A percentile compares a stretch with the other conserved stretches of the same genome.
Evolutionary conservation across 331 rosid species (phyloP).

Genomic region (Spiraea crenata): DNA sequence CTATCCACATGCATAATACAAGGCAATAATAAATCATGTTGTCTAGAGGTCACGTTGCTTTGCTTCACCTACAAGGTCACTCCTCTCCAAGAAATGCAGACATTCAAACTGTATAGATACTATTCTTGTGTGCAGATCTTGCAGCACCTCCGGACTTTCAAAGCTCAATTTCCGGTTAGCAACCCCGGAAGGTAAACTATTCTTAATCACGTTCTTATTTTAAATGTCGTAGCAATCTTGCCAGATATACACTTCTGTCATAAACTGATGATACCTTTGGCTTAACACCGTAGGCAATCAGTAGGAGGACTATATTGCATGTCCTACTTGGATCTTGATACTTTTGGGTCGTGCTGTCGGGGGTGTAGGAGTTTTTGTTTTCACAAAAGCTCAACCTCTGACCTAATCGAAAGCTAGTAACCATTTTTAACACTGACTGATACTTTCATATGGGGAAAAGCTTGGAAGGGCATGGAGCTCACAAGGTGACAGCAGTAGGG

Average conservation of each 20-base stretch:
- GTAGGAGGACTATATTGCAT: constrained; percentile 88
- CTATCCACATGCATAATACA: too few species aligned
- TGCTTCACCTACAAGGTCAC: constrained; percentile 5
- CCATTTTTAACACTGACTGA: not conserved
- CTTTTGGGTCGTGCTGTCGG: constrained; percentile 96
- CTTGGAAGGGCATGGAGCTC: constrained; percentile 9
- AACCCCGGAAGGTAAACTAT: constrained; percentile 66
- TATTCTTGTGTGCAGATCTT: constrained; percentile 52
- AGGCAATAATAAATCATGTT: too few species aligned
- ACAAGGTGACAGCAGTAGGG: not conserved
- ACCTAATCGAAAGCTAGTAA: constrained; percentile 18
- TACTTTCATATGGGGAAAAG: constrained; percentile 7
- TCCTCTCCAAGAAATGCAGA: constrained; percentile 11
- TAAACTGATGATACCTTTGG: not conserved
- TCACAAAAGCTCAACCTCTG: constrained; percentile 76
- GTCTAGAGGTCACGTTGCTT: constrained; percentile 64
- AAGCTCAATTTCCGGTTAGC: constrained; percentile 73
- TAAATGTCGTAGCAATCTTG: not conserved
- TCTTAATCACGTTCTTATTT: too few species aligned
- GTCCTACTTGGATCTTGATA: constrained; percentile 74
- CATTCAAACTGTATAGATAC: constrained; percentile 5
- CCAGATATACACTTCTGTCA: not conserved
- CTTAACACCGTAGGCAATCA: constrained; percentile 44
- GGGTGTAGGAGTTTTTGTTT: constrained; percentile 89
- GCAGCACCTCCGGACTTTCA: constrained; percentile 71